phyloP scores from a whole-genome alignment of 768 basidiomycete species.

The Pulveroboletus ravenelii region DNA sequence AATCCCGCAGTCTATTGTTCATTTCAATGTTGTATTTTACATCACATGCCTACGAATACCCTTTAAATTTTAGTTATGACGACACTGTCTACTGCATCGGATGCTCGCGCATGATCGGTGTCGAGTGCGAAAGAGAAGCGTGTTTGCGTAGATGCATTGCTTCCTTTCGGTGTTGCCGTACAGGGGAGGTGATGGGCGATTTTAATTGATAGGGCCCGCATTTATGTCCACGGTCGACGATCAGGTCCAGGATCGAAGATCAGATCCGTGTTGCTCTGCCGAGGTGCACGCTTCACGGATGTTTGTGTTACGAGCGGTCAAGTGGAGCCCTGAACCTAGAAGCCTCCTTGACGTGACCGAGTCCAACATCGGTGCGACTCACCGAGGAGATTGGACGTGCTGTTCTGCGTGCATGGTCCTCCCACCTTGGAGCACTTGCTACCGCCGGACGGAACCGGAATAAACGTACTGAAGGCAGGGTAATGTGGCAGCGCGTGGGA shows the following conservation, averaged over 20 bases:
- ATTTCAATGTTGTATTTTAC: conserved; percentile 12
- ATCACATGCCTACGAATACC: conserved; percentile 13
- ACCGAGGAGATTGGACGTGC: conserved; percentile 9
- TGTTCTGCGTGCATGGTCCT: not conserved
- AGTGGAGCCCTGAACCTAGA: conserved; percentile 9
- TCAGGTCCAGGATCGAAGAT: conserved; percentile 31
- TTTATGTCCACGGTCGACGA: conserved; percentile 14
- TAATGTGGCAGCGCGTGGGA: not conserved
- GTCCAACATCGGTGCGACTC: not conserved
- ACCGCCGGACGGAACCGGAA: no score
- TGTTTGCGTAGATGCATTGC: not conserved
- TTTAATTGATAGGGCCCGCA: conserved; percentile 20
- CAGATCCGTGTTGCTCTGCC: conserved; percentile 19
- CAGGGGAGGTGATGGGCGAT: conserved; percentile 7
- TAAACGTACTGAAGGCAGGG: no score
- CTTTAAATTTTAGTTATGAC: conserved; percentile 5
- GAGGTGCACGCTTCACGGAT: conserved; percentile 23
- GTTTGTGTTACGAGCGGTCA: conserved; percentile 12
- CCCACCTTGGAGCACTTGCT: no score
- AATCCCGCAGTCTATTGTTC: not conserved
- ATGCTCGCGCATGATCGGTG: not conserved
- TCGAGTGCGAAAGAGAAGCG: not conserved
- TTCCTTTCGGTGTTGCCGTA: conserved; percentile 10
- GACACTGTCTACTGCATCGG: not conserved
- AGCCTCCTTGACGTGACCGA: conserved; percentile 14